phyloP scores from a whole-genome alignment of 169 alveolate species.

The Perkinsus olseni region DNA sequence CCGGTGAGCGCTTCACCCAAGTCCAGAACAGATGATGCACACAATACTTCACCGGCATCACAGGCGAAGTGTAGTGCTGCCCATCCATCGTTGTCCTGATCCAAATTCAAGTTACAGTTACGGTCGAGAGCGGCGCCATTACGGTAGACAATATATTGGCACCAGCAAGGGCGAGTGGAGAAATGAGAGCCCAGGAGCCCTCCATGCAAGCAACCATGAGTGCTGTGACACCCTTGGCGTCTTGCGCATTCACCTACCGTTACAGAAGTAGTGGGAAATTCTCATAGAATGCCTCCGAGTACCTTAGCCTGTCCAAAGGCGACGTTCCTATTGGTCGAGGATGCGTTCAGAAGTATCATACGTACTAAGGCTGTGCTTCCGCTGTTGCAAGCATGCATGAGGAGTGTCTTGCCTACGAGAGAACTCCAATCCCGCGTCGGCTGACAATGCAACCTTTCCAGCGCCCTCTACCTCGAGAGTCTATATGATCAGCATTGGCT shows the following conservation, averaged over 20 bases:
- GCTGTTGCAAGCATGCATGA: conserved; percentile 5
- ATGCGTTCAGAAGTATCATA: not conserved
- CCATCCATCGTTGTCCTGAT: conserved; percentile 6
- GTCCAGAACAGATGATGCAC: not conserved
- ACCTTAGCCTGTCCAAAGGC: not conserved
- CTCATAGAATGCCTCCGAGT: too few relatives aligned
- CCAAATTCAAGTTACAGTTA: too few relatives aligned
- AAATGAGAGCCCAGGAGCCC: not conserved
- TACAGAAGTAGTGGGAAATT: not conserved
- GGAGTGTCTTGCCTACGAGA: not conserved
- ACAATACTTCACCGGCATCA: not conserved
- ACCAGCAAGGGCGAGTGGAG: not conserved
- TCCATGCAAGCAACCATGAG: not conserved
- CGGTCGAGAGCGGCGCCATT: too few relatives aligned
- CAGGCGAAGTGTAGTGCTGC: conserved; percentile 3
- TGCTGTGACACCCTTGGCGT: not conserved
- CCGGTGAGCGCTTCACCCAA: not conserved
- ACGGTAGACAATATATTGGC: not conserved
- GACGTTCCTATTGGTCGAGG: not conserved
- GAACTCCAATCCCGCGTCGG: not conserved
- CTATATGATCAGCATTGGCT: not conserved
- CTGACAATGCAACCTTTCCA: not conserved
- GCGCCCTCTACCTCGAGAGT: not conserved
- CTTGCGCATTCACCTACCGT: conserved; percentile 1
- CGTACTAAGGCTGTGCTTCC: not conserved